A percentile compares a stretch with the other conserved stretches of the same genome.
Evolutionary conservation across 352 stramenopile genomes (phyloP).

Genomic region (Pythium coloratum): DNA sequence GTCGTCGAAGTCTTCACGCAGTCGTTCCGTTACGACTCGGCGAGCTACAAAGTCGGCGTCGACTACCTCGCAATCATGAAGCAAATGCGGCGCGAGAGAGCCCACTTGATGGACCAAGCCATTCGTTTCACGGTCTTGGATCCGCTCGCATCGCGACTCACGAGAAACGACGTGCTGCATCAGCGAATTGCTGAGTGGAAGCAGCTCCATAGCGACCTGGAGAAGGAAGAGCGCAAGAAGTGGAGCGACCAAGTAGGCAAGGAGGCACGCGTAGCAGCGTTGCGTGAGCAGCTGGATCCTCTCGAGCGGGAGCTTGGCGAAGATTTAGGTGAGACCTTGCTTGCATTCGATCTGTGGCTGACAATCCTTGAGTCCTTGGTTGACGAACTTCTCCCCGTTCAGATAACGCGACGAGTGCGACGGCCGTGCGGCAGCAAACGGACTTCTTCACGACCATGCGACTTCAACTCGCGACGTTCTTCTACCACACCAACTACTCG

Average conservation of each 20-base stretch:
- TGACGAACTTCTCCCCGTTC: not conserved
- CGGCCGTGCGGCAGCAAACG: slow-evolving; percentile 32
- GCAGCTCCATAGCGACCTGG: slow-evolving; percentile 29
- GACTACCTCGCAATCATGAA: slow-evolving; percentile 57
- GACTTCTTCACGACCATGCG: slow-evolving; percentile 70
- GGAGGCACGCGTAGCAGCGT: slow-evolving; percentile 38
- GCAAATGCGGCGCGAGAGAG: slow-evolving; percentile 52
- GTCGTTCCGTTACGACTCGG: slow-evolving; percentile 41
- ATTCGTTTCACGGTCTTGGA: slow-evolving; percentile 79
- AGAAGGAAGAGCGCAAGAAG: slow-evolving; percentile 43
- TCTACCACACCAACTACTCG: slow-evolving; percentile 60
- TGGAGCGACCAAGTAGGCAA: slow-evolving; percentile 17
- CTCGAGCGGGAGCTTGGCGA: slow-evolving; percentile 42
- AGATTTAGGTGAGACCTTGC: slow-evolving; percentile 35
- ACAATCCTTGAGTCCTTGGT: not conserved
- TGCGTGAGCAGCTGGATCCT: slow-evolving; percentile 42
- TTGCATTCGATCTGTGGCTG: not conserved
- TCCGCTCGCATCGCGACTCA: slow-evolving; percentile 51
- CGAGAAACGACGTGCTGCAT: slow-evolving; percentile 49
- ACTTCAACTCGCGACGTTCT: slow-evolving; percentile 76
- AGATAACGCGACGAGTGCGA: slow-evolving; percentile 45
- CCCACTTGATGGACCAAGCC: slow-evolving; percentile 71
- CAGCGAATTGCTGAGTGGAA: slow-evolving; percentile 37
- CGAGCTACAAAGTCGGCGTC: slow-evolving; percentile 34
- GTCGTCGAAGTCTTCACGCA: slow-evolving; percentile 60